Conservation (phyloP, 176 grass and related monocot species). For the Bolboschoenus planiculmis region DNA sequence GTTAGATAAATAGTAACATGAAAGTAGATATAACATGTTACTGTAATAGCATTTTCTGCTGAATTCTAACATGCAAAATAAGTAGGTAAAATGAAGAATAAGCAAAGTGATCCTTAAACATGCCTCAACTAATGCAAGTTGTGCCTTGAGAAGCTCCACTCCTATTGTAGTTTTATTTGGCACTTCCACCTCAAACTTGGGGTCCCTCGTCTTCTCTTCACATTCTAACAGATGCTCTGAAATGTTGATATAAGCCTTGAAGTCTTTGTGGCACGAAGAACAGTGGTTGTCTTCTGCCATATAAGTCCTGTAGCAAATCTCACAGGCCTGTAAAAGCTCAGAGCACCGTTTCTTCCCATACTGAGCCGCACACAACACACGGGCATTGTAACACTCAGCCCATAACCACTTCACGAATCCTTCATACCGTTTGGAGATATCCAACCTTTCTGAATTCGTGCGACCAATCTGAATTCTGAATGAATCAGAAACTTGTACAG, state of each 20-base stretch:
- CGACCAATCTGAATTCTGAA: slow-evolving; percentile 72
- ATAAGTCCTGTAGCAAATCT: slow-evolving; percentile 58
- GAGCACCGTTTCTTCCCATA: slow-evolving; percentile 58
- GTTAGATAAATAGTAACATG: background rate
- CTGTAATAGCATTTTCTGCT: slow-evolving; percentile 8
- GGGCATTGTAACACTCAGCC: slow-evolving; percentile 48
- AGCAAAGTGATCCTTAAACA: slow-evolving; percentile 19
- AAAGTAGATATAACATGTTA: slow-evolving; percentile 26
- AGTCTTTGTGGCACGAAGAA: slow-evolving; percentile 66
- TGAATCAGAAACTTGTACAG: slow-evolving; percentile 35
- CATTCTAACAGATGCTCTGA: slow-evolving; percentile 60
- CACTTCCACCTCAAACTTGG: slow-evolving; percentile 49
- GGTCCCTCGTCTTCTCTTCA: slow-evolving; percentile 50
- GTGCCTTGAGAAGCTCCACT: slow-evolving; percentile 64
- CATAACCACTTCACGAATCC: slow-evolving; percentile 78
- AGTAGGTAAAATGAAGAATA: slow-evolving; percentile 20
- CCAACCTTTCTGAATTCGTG: slow-evolving; percentile 52
- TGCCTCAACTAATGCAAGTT: slow-evolving; percentile 71
- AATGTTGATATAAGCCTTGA: slow-evolving; percentile 56
- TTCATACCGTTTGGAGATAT: slow-evolving; percentile 52
- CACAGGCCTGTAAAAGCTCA: slow-evolving; percentile 53
- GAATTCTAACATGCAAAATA: slow-evolving; percentile 17
- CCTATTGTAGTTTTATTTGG: slow-evolving; percentile 42
- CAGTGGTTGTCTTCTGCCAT: slow-evolving; percentile 78
- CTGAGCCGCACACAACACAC: slow-evolving; percentile 37